phyloP scores from a whole-genome alignment of 1,284 basidiomycete genomes.

The Apiotrichum akiyoshidainum region DNA sequence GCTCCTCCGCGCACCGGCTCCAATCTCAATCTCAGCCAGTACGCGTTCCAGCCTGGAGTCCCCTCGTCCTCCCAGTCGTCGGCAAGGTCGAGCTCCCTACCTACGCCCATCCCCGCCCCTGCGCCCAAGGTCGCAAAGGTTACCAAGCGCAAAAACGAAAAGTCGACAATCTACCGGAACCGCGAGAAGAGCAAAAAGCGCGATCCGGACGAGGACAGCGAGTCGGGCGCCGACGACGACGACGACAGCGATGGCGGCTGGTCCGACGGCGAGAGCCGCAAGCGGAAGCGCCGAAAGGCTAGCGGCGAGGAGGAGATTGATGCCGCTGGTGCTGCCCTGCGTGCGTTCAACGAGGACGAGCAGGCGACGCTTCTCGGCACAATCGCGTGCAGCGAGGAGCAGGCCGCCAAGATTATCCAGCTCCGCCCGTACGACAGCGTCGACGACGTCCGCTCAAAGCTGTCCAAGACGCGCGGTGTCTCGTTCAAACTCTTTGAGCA shows the following conservation, averaged over 20 bases:
- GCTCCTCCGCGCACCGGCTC: not conserved
- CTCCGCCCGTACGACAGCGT: constrained; percentile 75
- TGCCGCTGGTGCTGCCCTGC: constrained; percentile 59
- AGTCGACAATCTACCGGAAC: constrained; percentile 51
- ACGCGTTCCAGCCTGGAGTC: constrained; percentile 7
- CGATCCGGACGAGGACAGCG: constrained; percentile 58
- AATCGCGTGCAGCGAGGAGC: constrained; percentile 78
- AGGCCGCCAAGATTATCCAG: constrained; percentile 74
- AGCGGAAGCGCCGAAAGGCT: constrained; percentile 34
- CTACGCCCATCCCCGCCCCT: not conserved
- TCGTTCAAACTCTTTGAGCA: constrained; percentile 87
- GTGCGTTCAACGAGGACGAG: constrained; percentile 81
- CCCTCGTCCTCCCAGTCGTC: constrained; percentile 1
- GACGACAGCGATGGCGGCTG: constrained; percentile 37
- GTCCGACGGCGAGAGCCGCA: constrained; percentile 35
- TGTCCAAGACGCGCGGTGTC: constrained; percentile 87
- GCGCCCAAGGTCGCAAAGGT: constrained; percentile 1
- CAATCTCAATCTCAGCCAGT: not conserved
- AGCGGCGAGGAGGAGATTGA: constrained; percentile 38
- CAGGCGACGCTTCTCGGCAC: constrained; percentile 77
- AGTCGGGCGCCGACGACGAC: constrained; percentile 33
- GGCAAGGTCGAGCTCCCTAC: not conserved
- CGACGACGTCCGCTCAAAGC: constrained; percentile 73
- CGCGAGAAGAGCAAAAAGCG: constrained; percentile 27
- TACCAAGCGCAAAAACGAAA: constrained; percentile 38